Conservation (phyloP, 2,329 filamentous ascomycete species). For the Pyrenophora teres region DNA sequence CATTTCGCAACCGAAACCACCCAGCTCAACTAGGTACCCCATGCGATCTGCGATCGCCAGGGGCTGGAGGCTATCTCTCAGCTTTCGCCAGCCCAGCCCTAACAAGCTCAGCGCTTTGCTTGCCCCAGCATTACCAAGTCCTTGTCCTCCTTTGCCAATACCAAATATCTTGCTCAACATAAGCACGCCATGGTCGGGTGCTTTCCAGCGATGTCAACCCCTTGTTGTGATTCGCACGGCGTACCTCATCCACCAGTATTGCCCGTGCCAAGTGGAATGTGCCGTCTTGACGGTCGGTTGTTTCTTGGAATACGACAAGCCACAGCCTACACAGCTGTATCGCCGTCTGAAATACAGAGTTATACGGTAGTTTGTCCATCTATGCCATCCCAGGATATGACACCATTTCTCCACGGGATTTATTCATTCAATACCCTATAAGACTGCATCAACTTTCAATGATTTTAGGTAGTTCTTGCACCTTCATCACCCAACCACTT, state of each 20-base stretch:
- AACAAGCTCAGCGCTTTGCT: constrained; percentile 34
- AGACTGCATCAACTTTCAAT: constrained; percentile 5
- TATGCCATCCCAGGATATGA: too few species aligned
- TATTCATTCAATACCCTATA: constrained; percentile 2
- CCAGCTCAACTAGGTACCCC: constrained; percentile 5
- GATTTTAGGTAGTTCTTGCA: neutral
- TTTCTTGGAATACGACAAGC: constrained; percentile 18
- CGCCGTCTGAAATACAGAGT: constrained; percentile 25
- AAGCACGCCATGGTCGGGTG: constrained; percentile 30
- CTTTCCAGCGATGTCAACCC: constrained; percentile 12
- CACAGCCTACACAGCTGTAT: constrained; percentile 23
- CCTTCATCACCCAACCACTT: too few species aligned
- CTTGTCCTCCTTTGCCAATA: constrained; percentile 24
- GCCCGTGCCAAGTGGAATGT: constrained; percentile 29
- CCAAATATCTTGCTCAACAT: constrained; percentile 17
- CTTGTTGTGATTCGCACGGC: constrained; percentile 28
- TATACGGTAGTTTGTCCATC: constrained; percentile 17
- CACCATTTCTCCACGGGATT: constrained; percentile 6
- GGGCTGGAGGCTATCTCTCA: constrained; percentile 16
- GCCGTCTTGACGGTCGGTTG: constrained; percentile 19
- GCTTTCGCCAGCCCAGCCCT: constrained; percentile 32
- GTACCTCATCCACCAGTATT: constrained; percentile 5
- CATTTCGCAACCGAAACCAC: constrained; percentile 1
- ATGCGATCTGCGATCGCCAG: constrained; percentile 1
- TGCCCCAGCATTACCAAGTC: constrained; percentile 26